Percentiles rank a stretch among this genome's conserved stretches.
These are phyloP conservation scores for Didymella segeticola DNA, from an alignment of 2,329 filamentous ascomycete species.

Conservation along the genomic window DNA sequence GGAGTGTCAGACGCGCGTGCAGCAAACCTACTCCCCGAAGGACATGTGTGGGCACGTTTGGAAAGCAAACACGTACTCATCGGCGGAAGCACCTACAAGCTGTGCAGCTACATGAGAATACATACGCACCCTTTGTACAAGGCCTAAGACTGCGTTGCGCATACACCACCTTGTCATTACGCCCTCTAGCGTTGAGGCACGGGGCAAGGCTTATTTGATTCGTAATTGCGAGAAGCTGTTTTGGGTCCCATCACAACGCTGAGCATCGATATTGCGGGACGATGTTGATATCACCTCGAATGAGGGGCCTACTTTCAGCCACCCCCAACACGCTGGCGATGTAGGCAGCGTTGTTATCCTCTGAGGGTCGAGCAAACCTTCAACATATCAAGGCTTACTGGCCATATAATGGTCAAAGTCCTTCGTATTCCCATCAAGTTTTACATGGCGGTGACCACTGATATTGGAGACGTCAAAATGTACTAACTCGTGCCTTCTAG, in stretches of 20 bases:
- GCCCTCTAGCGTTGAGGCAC: not conserved
- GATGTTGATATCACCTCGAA: not conserved
- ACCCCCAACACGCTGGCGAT: not conserved
- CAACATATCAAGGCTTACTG: not conserved
- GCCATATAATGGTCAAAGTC: not conserved
- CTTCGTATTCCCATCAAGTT: not conserved
- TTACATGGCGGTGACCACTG: not conserved
- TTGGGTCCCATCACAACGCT: not conserved
- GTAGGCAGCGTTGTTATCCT: not conserved
- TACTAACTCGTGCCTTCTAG: not conserved
- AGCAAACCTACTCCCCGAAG: not conserved
- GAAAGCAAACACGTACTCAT: not conserved
- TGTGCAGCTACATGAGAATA: not conserved
- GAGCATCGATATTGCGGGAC: not conserved
- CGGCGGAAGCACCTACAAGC: not conserved
- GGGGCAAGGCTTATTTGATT: not conserved
- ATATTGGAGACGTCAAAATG: not conserved
- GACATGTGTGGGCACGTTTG: not conserved
- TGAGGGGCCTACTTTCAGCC: not conserved
- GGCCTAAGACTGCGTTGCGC: not conserved
- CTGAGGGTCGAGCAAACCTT: not conserved
- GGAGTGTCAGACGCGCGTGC: not conserved
- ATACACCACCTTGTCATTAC: not conserved
- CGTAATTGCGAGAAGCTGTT: not conserved
- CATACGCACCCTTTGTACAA: not conserved